Percentiles rank a stretch among this genome's conserved stretches.
Evolutionary conservation across 1,284 basidiomycete species (phyloP).

Genomic region (Pseudozyma thailandica): DNA sequence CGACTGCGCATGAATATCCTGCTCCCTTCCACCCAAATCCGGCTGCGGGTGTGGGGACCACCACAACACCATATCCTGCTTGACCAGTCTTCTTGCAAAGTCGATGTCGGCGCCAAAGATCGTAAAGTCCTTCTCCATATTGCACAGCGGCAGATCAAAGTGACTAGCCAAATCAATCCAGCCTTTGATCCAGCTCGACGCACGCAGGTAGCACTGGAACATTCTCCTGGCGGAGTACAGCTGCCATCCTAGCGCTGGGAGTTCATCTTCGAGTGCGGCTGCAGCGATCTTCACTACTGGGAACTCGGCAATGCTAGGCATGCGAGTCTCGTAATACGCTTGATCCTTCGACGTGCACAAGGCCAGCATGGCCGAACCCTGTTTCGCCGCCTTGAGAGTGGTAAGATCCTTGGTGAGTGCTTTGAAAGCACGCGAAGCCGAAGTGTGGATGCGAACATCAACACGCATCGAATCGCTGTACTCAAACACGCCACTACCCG

Average conservation of each 20-base stretch:
- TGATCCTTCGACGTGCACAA: constrained; percentile 88
- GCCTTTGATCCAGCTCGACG: constrained; percentile 84
- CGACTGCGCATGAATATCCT: constrained; percentile 76
- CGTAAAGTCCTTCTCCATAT: constrained; percentile 89
- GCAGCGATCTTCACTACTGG: constrained; percentile 88
- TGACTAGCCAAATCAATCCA: constrained; percentile 85
- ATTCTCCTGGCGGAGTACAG: constrained; percentile 74
- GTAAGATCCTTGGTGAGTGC: constrained; percentile 89
- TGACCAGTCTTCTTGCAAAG: constrained; percentile 84
- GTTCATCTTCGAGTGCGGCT: constrained; percentile 76
- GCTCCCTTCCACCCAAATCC: constrained; percentile 91
- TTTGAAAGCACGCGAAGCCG: constrained; percentile 82
- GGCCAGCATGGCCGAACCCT: constrained; percentile 78
- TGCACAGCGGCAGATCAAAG: constrained; percentile 88
- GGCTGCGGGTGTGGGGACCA: constrained; percentile 84
- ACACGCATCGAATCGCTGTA: constrained; percentile 82
- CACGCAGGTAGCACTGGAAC: constrained; percentile 82
- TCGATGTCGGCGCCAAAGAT: constrained; percentile 88
- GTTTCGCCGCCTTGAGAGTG: constrained; percentile 73
- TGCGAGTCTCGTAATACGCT: constrained; percentile 81
- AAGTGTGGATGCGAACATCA: constrained; percentile 79
- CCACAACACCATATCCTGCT: constrained; percentile 93
- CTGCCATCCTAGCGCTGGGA: constrained; percentile 72
- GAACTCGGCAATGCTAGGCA: constrained; percentile 79
- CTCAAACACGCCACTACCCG: constrained; percentile 70